Evolutionary conservation across 1,284 basidiomycete species (phyloP), one percentile per base, ranked within the genome.

Genomic region (Lentinula novae-zelandiae): DNA sequence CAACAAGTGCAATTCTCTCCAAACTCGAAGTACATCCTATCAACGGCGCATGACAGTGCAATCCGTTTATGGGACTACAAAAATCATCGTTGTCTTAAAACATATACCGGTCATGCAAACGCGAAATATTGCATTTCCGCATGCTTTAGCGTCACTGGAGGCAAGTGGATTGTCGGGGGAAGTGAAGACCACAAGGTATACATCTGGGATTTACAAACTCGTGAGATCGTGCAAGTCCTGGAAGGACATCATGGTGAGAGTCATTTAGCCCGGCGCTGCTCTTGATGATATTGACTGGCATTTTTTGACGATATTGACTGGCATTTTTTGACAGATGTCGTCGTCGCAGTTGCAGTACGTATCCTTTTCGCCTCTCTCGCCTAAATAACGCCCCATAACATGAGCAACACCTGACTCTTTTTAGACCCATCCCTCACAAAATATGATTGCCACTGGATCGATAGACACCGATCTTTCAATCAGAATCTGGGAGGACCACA

Each of bases 31-130:
- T 96, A 95, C 72, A 89, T 99, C 58, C 82, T 98, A 53, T 92
- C 93, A 1, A 91, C 94, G 0, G 91, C 95, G 0, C 89, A 98
- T 66, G 95, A 98, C 68, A 93, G 87, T 62, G 87, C 91, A 0
- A 92, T 98, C 64, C 85, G 96, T 0, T 79, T 99, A 12, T 98
- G 97, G 95, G 94, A 98, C 69, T 95, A 96, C 69, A 92, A 96
- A 67, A 92, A 90, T 0, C 90, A 90, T 1, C 89, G 93, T 62
- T 93, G 94, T 65, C 78, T 99, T 50, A 98, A 98, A 76, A 95
- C 95, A 1, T 96, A 96, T 72, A 78, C 78, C 1, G 93, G 92
- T 0, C 94, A 96, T 71, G 76, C 73, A 17, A 96, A 95, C 73
- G 75, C 82, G 40, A 90, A 90, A 70, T 94, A 86, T 67, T 92